Conservation (phyloP, 768 basidiomycete species). For the Amanita exitialis region DNA sequence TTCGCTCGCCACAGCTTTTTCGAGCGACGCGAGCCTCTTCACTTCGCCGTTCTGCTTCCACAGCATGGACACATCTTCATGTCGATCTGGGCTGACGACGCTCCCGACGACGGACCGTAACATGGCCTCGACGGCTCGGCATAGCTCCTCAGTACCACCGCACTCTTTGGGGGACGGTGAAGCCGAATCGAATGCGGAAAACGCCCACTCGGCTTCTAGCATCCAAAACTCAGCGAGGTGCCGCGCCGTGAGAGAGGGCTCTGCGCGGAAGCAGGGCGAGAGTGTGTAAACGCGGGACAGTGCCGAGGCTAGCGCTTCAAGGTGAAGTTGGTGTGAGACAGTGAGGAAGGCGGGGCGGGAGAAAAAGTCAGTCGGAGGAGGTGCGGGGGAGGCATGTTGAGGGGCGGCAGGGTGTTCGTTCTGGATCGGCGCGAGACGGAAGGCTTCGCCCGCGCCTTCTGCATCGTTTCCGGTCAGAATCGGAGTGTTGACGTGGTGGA, state of each 20-base stretch:
- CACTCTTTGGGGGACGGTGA: background rate
- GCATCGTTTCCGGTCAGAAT: constrained; percentile 88
- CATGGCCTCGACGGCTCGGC: constrained; percentile 28
- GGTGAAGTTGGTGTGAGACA: constrained; percentile 92
- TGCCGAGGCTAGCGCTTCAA: constrained; percentile 76
- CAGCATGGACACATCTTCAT: constrained; percentile 23
- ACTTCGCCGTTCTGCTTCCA: constrained; percentile 22
- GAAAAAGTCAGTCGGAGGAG: constrained; percentile 57
- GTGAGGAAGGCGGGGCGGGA: constrained; percentile 73
- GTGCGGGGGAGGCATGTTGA: constrained; percentile 1
- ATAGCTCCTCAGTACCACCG: constrained; percentile 33
- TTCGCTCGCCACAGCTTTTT: constrained; percentile 21
- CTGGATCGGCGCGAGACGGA: constrained; percentile 46
- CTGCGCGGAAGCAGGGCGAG: constrained; percentile 91
- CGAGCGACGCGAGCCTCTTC: constrained; percentile 23
- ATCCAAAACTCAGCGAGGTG: constrained; percentile 99
- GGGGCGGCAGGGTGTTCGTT: constrained; percentile 18
- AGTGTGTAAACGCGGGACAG: constrained; percentile 85
- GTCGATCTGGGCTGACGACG: constrained; percentile 10
- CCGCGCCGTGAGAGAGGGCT: constrained; percentile 77
- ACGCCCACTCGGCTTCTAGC: constrained; percentile 91
- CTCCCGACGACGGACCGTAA: constrained; percentile 16
- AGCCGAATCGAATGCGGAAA: constrained; percentile 6
- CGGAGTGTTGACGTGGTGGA: constrained; percentile 74
- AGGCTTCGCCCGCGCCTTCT: constrained; percentile 93